Evolutionary conservation across 257 asterid genomes (phyloP), one percentile per base, ranked within the genome.

Genomic region (Knoxia roxburghii): DNA sequence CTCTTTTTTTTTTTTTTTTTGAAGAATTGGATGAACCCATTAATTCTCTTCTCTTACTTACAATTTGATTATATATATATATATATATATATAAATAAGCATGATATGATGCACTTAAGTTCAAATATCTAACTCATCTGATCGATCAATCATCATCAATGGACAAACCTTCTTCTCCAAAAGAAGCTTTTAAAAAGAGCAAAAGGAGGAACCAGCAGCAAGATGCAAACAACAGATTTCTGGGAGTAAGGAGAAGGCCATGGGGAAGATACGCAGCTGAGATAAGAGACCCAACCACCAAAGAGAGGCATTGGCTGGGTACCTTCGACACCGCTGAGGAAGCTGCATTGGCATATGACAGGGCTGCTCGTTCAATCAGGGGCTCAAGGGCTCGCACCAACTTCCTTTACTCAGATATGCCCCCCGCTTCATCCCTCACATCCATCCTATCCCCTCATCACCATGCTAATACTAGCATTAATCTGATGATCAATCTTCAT

Each of bases 211-310:
- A 67, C 9, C 72, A 58, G 40, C 69, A 55, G 49, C 70, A 70
- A 12, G 80, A 76, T 20, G 21, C 83, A 9, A 59, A 45, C 39
- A 79, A 61, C 76, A 32, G 95, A 74, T 90, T 81, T 53, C 86
- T 90, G 0, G 97, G 97, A 0, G 97, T 90, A 1, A 48, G 97
- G 46, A 63, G 96, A 55, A 83, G 97, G 67, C 97, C 97, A 0
- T 88, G 97, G 97, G 97, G 97, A 29, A 50, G 97, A 50, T 90
- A 90, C 49, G 97, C 97, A 0, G 91, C 97, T 1, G 96, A 90
- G 72, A 90, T 90, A 74, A 74, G 97, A 56, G 95, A 90, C 80
- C 97, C 97, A 0, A 72, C 83, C 3, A 90, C 97, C 10, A 90
- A 90, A 72, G 96, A 88, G 71, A 54, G 97, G 67, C 97, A 90